A percentile compares a stretch with the other conserved stretches of the same genome.
These are phyloP conservation scores for Clitopilus passeckerianus DNA, from an alignment of 768 basidiomycete genomes.

Conservation along the genomic window DNA sequence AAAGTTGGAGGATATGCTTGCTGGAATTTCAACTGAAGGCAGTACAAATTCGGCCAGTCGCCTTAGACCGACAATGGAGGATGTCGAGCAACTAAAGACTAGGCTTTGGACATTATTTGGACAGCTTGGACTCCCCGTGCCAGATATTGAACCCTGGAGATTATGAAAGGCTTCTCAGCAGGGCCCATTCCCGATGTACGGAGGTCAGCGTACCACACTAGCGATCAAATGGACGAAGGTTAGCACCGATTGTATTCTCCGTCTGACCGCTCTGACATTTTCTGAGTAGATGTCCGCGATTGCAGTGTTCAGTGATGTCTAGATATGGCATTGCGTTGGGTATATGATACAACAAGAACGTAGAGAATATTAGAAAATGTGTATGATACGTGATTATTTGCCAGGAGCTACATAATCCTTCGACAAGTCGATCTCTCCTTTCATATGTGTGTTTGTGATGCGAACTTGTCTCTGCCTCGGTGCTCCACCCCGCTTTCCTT, in stretches of 20 bases:
- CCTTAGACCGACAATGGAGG: constrained; percentile 27
- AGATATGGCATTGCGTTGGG: background rate
- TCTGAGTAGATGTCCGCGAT: too few relatives aligned
- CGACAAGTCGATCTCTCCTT: constrained; percentile 80
- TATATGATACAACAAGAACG: background rate
- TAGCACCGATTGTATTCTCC: too few relatives aligned
- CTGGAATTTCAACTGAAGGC: constrained; percentile 29
- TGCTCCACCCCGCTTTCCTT: constrained; percentile 76
- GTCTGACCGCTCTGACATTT: too few relatives aligned
- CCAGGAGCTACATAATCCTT: constrained; percentile 54
- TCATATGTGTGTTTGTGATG: constrained; percentile 87
- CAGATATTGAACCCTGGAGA: background rate
- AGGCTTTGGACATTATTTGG: constrained; percentile 23
- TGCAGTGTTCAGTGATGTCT: background rate
- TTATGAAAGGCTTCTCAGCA: background rate
- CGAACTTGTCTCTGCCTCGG: constrained; percentile 72
- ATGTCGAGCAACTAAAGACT: constrained; percentile 32
- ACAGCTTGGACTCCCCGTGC: background rate
- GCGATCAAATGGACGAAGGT: too few relatives aligned
- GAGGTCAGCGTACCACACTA: too few relatives aligned
- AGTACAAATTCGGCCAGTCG: constrained; percentile 13
- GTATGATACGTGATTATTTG: constrained; percentile 18
- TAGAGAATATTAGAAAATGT: background rate
- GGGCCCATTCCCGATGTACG: too few relatives aligned
- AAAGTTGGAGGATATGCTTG: constrained; percentile 51